Evolutionary conservation across 2,329 filamentous ascomycete genomes (phyloP).

Genomic region (Penicillium sp.): DNA sequence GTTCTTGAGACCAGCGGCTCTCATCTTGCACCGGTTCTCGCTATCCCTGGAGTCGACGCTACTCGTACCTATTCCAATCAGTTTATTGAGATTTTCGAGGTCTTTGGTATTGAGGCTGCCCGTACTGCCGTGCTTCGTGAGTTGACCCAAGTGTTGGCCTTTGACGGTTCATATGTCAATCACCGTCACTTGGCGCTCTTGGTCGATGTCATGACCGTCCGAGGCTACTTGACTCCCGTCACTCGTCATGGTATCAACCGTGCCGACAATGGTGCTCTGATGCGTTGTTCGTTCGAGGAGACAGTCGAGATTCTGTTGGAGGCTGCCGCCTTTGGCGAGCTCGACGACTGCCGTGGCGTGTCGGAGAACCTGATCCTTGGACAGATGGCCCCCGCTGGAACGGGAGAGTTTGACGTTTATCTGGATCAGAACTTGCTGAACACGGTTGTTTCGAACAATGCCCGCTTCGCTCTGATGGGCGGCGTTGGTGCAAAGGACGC

Average conservation of each 20-base stretch:
- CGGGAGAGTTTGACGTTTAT: slow-evolving; percentile 91
- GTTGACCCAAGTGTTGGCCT: slow-evolving; percentile 89
- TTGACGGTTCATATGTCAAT: slow-evolving; percentile 99
- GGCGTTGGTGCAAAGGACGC: slow-evolving; percentile 78
- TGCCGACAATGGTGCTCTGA: slow-evolving; percentile 94
- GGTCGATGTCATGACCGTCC: slow-evolving; percentile 96
- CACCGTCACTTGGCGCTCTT: slow-evolving; percentile 94
- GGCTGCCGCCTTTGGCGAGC: slow-evolving; percentile 89
- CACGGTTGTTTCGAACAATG: slow-evolving; percentile 92
- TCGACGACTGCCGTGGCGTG: slow-evolving; percentile 97
- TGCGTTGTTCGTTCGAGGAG: slow-evolving; percentile 99
- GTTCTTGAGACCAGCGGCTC: slow-evolving; percentile 95
- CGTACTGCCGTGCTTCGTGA: slow-evolving; percentile 86
- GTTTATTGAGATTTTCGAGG: slow-evolving; percentile 90
- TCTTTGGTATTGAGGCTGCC: slow-evolving; percentile 95
- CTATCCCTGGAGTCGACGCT: slow-evolving; percentile 86
- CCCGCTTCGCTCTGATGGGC: slow-evolving; percentile 79
- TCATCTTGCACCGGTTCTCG: slow-evolving; percentile 80
- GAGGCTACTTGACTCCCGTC: slow-evolving; percentile 91
- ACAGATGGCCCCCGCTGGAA: slow-evolving; percentile 95
- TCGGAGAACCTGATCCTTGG: slow-evolving; percentile 99
- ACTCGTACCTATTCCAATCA: slow-evolving; percentile 91
- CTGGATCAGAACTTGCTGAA: slow-evolving; percentile 95
- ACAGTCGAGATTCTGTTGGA: slow-evolving; percentile 98
- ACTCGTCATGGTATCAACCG: slow-evolving; percentile 99